Conservation (phyloP, 208 protist species). For the Wallacemonas sp. region DNA sequence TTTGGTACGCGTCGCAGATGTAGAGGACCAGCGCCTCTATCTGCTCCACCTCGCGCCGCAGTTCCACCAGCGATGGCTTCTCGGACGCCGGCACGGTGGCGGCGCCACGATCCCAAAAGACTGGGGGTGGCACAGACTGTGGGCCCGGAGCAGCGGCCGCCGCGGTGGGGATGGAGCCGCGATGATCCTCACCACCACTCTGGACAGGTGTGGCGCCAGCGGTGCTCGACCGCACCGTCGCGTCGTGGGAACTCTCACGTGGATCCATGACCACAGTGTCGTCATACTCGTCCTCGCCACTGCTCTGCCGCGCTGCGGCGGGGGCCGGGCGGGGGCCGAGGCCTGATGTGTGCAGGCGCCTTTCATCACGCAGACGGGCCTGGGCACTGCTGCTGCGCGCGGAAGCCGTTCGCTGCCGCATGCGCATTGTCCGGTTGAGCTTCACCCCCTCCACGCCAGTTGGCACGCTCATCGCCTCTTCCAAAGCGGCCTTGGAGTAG, state of each 20-base stretch:
- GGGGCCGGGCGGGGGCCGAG: not conserved
- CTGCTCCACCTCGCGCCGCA: constrained; percentile 55
- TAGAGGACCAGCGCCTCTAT: constrained; percentile 45
- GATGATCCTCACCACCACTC: no score
- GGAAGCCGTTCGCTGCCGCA: constrained; percentile 14
- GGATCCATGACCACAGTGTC: not conserved
- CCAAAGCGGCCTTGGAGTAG: constrained; percentile 65
- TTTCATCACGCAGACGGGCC: not conserved
- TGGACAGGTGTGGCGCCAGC: no score
- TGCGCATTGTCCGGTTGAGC: constrained; percentile 37
- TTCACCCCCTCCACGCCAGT: constrained; percentile 55
- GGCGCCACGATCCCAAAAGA: constrained; percentile 24
- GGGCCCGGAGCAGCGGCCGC: not conserved
- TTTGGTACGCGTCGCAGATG: constrained; percentile 44
- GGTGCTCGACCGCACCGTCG: not conserved
- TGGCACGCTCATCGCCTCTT: constrained; percentile 22
- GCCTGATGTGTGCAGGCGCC: not conserved
- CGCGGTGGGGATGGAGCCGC: not conserved
- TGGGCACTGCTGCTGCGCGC: constrained; percentile 3
- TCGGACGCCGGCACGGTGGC: constrained; percentile 29
- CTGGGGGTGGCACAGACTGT: constrained; percentile 6
- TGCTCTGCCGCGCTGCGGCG: not conserved
- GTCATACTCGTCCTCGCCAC: not conserved
- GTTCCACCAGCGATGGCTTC: constrained; percentile 24
- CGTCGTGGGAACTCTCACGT: not conserved